Base-by-base conservation (phyloP, 2,329 filamentous ascomycete species). In the Phialophora verrucosa region DNA sequence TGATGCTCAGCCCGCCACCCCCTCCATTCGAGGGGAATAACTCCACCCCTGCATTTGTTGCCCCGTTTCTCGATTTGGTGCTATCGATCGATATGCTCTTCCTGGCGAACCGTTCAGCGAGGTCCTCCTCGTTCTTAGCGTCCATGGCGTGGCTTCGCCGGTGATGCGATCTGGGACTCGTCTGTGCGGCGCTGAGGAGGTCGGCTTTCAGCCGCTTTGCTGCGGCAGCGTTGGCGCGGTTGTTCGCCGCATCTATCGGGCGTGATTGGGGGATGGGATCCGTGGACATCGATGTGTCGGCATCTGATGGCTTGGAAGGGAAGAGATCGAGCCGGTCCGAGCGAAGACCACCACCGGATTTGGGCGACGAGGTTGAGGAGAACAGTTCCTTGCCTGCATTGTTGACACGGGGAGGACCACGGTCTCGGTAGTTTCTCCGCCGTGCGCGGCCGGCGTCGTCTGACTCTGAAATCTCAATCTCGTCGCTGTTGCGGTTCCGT, bases 331-430 rank as follows among this genome's bases (percentile, higher is more conserved):
- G 76, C n/a, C 62, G 56, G 44, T 73, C 70, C 12, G 65, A 68
- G 47, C 67, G 67, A 35, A 71, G 55, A 23, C 64, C 64, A 23
- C 65, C 51, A 12, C 51, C 11, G n/a, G 23, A 32, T 85, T 87
- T 11, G 83, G 83, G 78, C 32, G 77, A 71, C 5, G 59, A 44
- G 55, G 71, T 76, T 59, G 76, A 77, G 57, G 70, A 83, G 72
- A 92, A 91, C 5, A 92, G 81, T 75, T 92, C 90, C 66, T 77
- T 80, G 60, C 76, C 75, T 56, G 74, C 69, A 59, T 82, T 82
- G 29, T 70, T 74, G 35, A 75, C 74, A n/a, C 75, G 74, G 25
- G 75, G 75, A 69, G 72, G 70, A n/a, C 81, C 81, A 38, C 81
- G 77, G 67, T 81, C 77, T 23, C 80, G 77, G 70, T 82, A 82